phyloP scores from a whole-genome alignment of 352 stramenopile species.

The Phytophthora boehmeriae region DNA sequence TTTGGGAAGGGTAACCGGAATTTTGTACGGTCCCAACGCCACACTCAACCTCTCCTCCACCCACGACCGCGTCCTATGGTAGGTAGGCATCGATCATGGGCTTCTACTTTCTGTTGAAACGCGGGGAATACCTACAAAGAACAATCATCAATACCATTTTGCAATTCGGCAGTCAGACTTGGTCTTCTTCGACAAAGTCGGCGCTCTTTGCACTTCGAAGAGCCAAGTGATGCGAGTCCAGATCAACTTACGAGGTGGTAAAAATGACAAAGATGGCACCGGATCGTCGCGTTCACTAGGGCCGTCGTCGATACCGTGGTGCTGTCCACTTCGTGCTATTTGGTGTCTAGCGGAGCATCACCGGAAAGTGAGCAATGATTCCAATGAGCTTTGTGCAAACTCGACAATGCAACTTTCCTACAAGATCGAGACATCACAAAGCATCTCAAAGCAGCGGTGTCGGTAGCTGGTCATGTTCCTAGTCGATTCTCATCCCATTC shows the following conservation, averaged over 20 bases:
- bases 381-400: conserved; percentile 20
- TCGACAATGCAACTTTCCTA: neutral
- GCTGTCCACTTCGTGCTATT: conserved; percentile 8
- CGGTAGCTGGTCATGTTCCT: neutral
- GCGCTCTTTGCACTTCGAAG: neutral
- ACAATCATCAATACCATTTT: conserved; percentile 17
- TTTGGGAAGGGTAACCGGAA: too few species aligned
- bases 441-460: conserved; percentile 3
- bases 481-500: neutral
- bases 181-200: neutral
- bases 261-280: conserved; percentile 22
- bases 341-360: conserved; percentile 14
- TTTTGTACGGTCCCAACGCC: too few species aligned
- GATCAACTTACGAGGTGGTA: conserved; percentile 24
- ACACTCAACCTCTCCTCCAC: conserved; percentile 19
- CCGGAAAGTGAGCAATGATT: neutral
- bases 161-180: conserved; percentile 8
- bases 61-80: conserved; percentile 39
- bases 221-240: neutral
- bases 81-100: conserved; percentile 30
- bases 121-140: conserved; percentile 15
- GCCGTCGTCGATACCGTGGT: conserved; percentile 4
- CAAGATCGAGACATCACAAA: conserved; percentile 3
- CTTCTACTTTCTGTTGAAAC: conserved; percentile 17
- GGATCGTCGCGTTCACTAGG: conserved; percentile 2